Evolutionary conservation across 345 rosid genomes (phyloP), one percentile per base, ranked within the genome.

Genomic region (Populus euphratica): DNA sequence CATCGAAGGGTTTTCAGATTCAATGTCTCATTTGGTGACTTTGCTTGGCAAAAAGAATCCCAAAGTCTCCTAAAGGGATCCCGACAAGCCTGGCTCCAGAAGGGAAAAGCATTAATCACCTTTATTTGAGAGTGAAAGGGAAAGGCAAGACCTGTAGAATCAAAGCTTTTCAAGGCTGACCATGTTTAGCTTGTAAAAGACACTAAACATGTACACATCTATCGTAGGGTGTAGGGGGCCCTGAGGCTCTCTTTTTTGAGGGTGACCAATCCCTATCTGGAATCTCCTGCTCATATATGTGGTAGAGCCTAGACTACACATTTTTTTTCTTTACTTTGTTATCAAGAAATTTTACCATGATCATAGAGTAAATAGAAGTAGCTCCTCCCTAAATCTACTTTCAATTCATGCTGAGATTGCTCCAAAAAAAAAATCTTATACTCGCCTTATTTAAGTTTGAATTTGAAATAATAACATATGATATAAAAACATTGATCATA

Each of bases 1-100:
- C 50, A 38, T 33, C 18, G 71, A 4, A 43, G 29, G 71, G 14
- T 68, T 12, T 68, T 12, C 18, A 36, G 70, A 31, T 68, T 68
- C 44, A 68, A 38, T 68, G 70, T 23, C 49, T 18, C 41, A 8
- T 68, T 41, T 68, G 49, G 36, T 25, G 54, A 27, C 59, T 17
- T 47, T 54, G 33, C 25, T 47, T 47, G 38, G 73, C 39, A 70
- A 70, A 70, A 49, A 49, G 73, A 70, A 44, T 70, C 73, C 33
- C 73, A 16, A 27, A 70, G 49, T 44, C 59, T 36, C 25, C 38
- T 33, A 17, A 7, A 59, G 1, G 36, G 52, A 29, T 25, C 35
- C 73, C 38, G 73, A 70, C 54, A 70, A 47, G 21, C 33, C 35
- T 44, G 73, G 14, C 39, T 70, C 54, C 73, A n/a, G 49, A 69